These are phyloP conservation scores for Heterobasidion irregulare DNA, from an alignment of 1,284 basidiomycete species.

Conservation along the genomic window DNA sequence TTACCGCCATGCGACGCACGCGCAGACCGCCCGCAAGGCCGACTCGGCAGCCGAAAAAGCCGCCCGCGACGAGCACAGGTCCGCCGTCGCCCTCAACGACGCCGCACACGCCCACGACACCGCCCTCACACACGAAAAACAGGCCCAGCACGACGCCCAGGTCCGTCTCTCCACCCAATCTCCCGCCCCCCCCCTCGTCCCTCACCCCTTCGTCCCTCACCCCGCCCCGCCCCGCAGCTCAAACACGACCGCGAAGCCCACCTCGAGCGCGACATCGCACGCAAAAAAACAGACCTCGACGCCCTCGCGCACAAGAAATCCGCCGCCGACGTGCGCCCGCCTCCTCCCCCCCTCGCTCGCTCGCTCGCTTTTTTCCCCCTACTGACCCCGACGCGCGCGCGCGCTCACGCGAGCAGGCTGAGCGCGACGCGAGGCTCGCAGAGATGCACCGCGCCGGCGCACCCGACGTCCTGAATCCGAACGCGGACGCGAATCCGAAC, in stretches of 20 bases:
- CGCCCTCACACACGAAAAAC: conserved; percentile 32
- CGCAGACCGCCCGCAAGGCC: conserved; percentile 34
- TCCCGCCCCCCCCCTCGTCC: not conserved
- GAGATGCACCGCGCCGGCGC: too few relatives aligned
- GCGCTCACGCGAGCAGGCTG: too few relatives aligned
- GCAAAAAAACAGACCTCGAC: conserved; percentile 2
- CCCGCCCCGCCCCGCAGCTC: not conserved
- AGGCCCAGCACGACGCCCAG: conserved; percentile 35
- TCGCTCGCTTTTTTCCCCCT: too few relatives aligned
- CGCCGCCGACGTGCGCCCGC: conserved; percentile 2
- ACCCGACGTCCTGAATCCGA: too few relatives aligned
- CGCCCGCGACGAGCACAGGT: conserved; percentile 36
- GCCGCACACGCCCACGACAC: conserved; percentile 41
- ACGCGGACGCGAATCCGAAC: too few relatives aligned
- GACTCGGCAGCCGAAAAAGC: conserved; percentile 36
- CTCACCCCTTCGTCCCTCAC: not conserved
- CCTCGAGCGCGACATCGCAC: not conserved
- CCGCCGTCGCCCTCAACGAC: conserved; percentile 36
- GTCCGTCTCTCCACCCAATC: conserved; percentile 15
- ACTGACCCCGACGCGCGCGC: too few relatives aligned
- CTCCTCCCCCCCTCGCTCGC: too few relatives aligned
- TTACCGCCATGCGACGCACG: too few relatives aligned
- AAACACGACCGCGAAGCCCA: not conserved
- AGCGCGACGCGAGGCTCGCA: too few relatives aligned
- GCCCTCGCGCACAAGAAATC: not conserved